Percentiles rank a stretch among this genome's conserved stretches.
phyloP scores from a whole-genome alignment of 2,329 filamentous ascomycete species.

The Fusarium dlaminii region DNA sequence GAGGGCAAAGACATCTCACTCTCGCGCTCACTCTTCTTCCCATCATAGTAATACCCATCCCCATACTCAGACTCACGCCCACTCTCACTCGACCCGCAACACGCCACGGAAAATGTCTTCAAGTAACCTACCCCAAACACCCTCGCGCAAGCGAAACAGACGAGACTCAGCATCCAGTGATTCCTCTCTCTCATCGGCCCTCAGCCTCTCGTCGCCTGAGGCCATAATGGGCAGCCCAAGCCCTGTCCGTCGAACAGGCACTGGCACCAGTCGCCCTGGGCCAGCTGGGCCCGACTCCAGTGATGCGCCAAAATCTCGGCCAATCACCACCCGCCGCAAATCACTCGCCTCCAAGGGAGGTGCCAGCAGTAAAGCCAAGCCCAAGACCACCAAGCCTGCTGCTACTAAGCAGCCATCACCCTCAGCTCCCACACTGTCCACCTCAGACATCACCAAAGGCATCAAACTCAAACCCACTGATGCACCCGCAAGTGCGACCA shows the following conservation, averaged over 20 bases:
- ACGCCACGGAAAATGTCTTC: constrained; percentile 41
- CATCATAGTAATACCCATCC: constrained; percentile 1
- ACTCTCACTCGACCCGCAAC: constrained; percentile 37
- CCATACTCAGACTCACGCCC: constrained; percentile 21
- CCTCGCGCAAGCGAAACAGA: constrained; percentile 48
- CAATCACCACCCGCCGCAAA: constrained; percentile 54
- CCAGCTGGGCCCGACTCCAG: constrained; percentile 43
- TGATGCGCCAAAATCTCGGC: constrained; percentile 51
- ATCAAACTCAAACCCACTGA: constrained; percentile 12
- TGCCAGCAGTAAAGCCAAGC: constrained; percentile 45
- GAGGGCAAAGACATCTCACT: constrained; percentile 49
- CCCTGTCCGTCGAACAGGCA: constrained; percentile 43
- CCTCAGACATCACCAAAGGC: constrained; percentile 25
- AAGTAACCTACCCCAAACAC: constrained; percentile 46
- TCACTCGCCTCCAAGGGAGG: constrained; percentile 50
- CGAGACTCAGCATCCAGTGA: constrained; percentile 53
- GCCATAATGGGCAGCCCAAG: constrained; percentile 43
- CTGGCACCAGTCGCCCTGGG: constrained; percentile 35
- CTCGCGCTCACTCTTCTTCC: constrained; percentile 32
- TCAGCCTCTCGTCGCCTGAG: constrained; percentile 53
- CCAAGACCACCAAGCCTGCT: constrained; percentile 47
- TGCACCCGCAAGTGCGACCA: constrained; percentile 40
- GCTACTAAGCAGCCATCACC: constrained; percentile 49
- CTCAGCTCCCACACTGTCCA: constrained; percentile 40
- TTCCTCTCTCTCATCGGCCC: constrained; percentile 54